Conservation (phyloP, 768 basidiomycete species). For the Hemileccinum rubropunctum region DNA sequence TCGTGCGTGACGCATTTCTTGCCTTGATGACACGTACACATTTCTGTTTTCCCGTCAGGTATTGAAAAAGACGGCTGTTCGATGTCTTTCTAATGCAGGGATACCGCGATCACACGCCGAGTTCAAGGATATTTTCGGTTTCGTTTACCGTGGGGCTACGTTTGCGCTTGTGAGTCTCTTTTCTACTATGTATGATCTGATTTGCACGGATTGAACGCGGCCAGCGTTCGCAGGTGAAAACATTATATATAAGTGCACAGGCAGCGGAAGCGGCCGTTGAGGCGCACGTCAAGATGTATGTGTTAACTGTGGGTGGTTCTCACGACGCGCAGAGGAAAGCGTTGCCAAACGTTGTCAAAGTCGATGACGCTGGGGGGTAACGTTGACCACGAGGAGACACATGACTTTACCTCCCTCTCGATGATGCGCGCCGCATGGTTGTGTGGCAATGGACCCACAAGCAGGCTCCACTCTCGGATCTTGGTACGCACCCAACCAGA, state of each 20-base stretch:
- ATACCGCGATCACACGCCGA: conserved; percentile 36
- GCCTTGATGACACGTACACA: no score
- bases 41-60: conserved; percentile 28
- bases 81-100: conserved; percentile 30
- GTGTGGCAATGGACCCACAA: neutral
- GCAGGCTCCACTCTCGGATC: conserved; percentile 7
- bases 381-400: neutral
- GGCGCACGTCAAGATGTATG: conserved; percentile 38
- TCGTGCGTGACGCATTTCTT: conserved; percentile 36
- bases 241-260: conserved; percentile 20
- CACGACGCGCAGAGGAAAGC: neutral
- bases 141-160: conserved; percentile 37
- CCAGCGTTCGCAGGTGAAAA: conserved; percentile 32
- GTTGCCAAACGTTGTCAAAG: neutral
- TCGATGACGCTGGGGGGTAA: conserved; percentile 12
- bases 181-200: neutral
- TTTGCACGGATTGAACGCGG: neutral
- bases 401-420: neutral
- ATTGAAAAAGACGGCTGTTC: conserved; percentile 39
- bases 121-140: conserved; percentile 40
- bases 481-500: neutral
- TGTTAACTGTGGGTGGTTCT: conserved; percentile 3
- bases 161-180: conserved; percentile 40
- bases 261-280: conserved; percentile 33
- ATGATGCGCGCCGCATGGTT: no score